phyloP scores from a whole-genome alignment of 1,284 basidiomycete species.

The Tremellales sp. region DNA sequence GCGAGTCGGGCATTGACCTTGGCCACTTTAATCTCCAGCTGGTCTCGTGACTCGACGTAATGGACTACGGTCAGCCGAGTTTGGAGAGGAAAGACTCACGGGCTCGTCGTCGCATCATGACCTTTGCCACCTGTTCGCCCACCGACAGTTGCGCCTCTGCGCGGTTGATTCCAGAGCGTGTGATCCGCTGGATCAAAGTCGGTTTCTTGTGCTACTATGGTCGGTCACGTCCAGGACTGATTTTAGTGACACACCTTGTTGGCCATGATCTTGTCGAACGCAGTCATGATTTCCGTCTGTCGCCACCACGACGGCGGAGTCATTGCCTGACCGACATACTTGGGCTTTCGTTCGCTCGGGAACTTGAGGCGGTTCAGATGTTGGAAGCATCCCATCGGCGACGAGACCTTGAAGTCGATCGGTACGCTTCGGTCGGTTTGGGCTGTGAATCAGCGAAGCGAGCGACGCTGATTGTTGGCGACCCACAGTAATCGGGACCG shows the following conservation, averaged over 20 bases:
- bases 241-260: conserved; percentile 61
- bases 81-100: conserved; percentile 16
- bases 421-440: conserved; percentile 41
- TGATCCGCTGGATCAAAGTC: conserved; percentile 78
- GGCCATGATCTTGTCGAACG: conserved; percentile 79
- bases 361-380: conserved; percentile 43
- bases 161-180: conserved; percentile 60
- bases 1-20: conserved; percentile 46
- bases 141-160: conserved; percentile 67
- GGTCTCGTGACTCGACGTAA: conserved; percentile 87
- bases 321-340: conserved; percentile 56
- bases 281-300: conserved; percentile 77
- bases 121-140: conserved; percentile 77
- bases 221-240: not conserved
- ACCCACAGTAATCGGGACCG: conserved; percentile 54
- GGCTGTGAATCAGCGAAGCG: not conserved
- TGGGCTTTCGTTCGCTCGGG: conserved; percentile 17
- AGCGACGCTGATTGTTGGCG: too few species aligned
- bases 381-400: conserved; percentile 68
- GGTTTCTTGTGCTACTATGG: conserved; percentile 74
- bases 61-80: conserved; percentile 48
- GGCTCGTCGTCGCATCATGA: conserved; percentile 62
- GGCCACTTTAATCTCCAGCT: conserved; percentile 74
- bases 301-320: conserved; percentile 89
- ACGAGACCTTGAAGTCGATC: conserved; percentile 86